A percentile compares a stretch with the other conserved stretches of the same genome.
phyloP scores from a whole-genome alignment of 805 yeast species.

The Lachancea dasiensis region DNA sequence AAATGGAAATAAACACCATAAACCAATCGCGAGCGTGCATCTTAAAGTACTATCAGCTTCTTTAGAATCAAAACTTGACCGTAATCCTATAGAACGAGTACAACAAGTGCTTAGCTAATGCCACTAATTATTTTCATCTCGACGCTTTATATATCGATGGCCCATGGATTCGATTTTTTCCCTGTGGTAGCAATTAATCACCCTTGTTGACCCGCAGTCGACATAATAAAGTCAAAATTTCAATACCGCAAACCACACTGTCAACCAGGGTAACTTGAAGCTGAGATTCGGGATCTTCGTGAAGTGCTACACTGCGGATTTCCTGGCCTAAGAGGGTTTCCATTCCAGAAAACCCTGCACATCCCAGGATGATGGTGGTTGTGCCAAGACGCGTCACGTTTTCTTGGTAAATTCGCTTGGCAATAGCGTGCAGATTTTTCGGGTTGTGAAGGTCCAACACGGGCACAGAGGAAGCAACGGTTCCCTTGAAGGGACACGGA shows the following conservation, averaged over 20 bases:
- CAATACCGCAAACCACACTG: slow-evolving; percentile 10
- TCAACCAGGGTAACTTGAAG: slow-evolving; percentile 7
- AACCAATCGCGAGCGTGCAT: slow-evolving; percentile 52
- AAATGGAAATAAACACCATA: slow-evolving; percentile 58
- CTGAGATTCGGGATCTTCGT: slow-evolving; percentile 1
- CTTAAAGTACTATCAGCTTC: too few relatives aligned
- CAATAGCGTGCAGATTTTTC: slow-evolving; percentile 14
- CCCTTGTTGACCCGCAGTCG: slow-evolving; percentile 4
- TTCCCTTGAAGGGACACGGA: slow-evolving; percentile 25
- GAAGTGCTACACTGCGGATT: slow-evolving; percentile 2
- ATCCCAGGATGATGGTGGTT: slow-evolving; percentile 20
- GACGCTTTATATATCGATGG: too few relatives aligned
- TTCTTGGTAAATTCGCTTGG: slow-evolving; percentile 13
- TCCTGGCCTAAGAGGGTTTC: slow-evolving; percentile 7
- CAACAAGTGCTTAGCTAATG: too few relatives aligned
- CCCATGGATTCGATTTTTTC: too few relatives aligned
- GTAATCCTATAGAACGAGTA: too few relatives aligned
- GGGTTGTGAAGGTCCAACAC: slow-evolving; percentile 18
- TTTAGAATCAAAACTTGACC: too few relatives aligned
- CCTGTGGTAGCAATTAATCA: too few relatives aligned
- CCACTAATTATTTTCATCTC: too few relatives aligned
- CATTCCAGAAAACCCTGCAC: slow-evolving; percentile 27
- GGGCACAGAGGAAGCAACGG: slow-evolving; percentile 20
- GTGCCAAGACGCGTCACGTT: slow-evolving; percentile 16
- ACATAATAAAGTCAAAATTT: slow-evolving; percentile 4